Conservation (phyloP, 2,329 filamentous ascomycete genomes). For the Aspergillus hiratsukae region DNA sequence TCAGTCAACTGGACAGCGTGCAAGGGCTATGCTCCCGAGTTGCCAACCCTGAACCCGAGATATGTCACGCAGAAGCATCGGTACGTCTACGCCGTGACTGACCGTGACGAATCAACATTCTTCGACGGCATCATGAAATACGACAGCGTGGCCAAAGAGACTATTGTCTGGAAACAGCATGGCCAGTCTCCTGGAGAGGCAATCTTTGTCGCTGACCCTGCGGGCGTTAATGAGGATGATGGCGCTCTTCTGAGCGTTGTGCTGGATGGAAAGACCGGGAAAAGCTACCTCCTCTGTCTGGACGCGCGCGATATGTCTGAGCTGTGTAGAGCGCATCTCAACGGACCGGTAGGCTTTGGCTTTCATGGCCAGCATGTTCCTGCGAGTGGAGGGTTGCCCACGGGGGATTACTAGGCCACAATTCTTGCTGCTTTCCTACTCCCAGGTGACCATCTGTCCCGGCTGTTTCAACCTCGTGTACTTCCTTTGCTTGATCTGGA, state of each 20-base stretch:
- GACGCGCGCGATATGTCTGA: constrained; percentile 48
- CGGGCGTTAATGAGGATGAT: constrained; percentile 44
- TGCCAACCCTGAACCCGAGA: constrained; percentile 49
- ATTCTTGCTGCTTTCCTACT: no score
- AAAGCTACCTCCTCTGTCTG: constrained; percentile 51
- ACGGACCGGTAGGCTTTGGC: constrained; percentile 48
- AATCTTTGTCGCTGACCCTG: constrained; percentile 45
- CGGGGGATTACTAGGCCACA: constrained; percentile 22
- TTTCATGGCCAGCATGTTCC: constrained; percentile 49
- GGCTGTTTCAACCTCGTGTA: background rate
- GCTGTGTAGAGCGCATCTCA: constrained; percentile 48
- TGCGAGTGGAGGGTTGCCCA: constrained; percentile 13
- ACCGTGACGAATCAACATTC: constrained; percentile 46
- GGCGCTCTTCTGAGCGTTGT: constrained; percentile 52
- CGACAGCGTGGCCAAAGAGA: constrained; percentile 42
- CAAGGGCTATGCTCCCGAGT: constrained; percentile 35
- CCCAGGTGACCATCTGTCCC: no score
- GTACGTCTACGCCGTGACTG: constrained; percentile 47
- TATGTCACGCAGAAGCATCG: constrained; percentile 44
- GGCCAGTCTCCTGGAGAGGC: constrained; percentile 52
- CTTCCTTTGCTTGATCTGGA: background rate
- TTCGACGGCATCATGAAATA: constrained; percentile 52
- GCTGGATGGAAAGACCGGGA: constrained; percentile 46
- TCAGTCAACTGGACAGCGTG: constrained; percentile 25
- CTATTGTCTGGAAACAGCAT: constrained; percentile 42